Evolutionary conservation across 192 early-diverging fungal genomes (phyloP).

Genomic region (Backusella liffmaniae): DNA sequence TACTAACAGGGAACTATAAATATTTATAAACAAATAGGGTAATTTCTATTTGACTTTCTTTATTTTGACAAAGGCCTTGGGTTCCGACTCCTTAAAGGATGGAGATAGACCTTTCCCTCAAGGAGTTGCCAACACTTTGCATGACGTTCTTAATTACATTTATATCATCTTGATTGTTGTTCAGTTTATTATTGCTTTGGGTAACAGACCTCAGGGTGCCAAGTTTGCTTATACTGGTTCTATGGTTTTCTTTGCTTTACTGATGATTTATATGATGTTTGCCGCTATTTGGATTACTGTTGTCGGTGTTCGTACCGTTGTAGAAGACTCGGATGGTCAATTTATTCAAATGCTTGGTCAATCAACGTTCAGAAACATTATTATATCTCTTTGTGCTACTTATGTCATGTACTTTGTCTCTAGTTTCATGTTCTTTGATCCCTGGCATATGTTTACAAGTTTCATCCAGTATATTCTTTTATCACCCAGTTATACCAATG

Average conservation of each 20-base stretch:
- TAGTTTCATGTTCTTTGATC: slow-evolving; percentile 66
- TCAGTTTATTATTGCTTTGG: slow-evolving; percentile 87
- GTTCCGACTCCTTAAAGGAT: slow-evolving; percentile 23
- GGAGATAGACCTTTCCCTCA: slow-evolving; percentile 34
- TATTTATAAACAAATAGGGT: slow-evolving; percentile 39
- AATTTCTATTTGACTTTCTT: slow-evolving; percentile 67
- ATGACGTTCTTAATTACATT: slow-evolving; percentile 44
- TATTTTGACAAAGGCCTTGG: slow-evolving; percentile 48
- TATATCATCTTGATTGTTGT: slow-evolving; percentile 68
- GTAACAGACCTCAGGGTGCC: slow-evolving; percentile 89
- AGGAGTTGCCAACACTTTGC: slow-evolving; percentile 39
- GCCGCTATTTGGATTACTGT: slow-evolving; percentile 69
- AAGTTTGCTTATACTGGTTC: slow-evolving; percentile 71
- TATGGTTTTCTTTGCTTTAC: slow-evolving; percentile 80
- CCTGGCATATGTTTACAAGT: slow-evolving; percentile 78
- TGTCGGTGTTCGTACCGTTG: slow-evolving; percentile 56
- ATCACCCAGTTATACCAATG: slow-evolving; percentile 74
- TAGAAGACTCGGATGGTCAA: slow-evolving; percentile 45
- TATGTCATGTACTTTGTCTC: slow-evolving; percentile 67
- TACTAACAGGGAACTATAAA: not conserved
- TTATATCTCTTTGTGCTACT: slow-evolving; percentile 65
- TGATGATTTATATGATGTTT: slow-evolving; percentile 89
- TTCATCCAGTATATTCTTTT: slow-evolving; percentile 74
- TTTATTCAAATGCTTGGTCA: slow-evolving; percentile 65
- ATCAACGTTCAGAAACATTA: slow-evolving; percentile 62